Evolutionary conservation across 2,329 filamentous ascomycete species (phyloP).

Genomic region (Trichoderma lentiforme): DNA sequence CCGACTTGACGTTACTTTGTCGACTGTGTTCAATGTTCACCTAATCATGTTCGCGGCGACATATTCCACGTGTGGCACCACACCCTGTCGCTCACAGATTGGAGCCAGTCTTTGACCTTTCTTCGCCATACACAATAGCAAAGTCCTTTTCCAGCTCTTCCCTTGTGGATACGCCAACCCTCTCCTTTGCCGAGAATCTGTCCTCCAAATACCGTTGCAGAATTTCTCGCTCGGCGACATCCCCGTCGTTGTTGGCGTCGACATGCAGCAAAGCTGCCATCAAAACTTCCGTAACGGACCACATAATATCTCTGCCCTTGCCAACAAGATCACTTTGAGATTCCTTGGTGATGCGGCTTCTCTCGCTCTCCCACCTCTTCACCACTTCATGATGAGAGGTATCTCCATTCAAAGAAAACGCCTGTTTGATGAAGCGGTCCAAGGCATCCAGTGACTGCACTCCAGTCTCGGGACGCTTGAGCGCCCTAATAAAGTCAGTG

Average conservation of each 20-base stretch:
- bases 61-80: not conserved
- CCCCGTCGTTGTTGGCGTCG: constrained; percentile 38
- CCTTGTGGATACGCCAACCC: constrained; percentile 19
- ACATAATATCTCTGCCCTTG: not conserved
- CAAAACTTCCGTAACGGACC: not conserved
- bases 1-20: not conserved
- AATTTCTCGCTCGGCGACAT: constrained; percentile 38
- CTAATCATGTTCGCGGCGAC: not conserved
- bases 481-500: constrained; percentile 44
- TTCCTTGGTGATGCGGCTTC: not conserved
- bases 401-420: constrained; percentile 24
- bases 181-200: constrained; percentile 23
- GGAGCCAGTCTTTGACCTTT: not conserved
- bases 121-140: constrained; percentile 34
- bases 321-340: not conserved
- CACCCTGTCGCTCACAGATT: constrained; percentile 20
- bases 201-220: constrained; percentile 38
- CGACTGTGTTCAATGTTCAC: not conserved
- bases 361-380: not conserved
- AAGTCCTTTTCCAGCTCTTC: constrained; percentile 29
- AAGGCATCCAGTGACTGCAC: constrained; percentile 39
- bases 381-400: constrained; percentile 17
- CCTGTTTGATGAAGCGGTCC: constrained; percentile 38
- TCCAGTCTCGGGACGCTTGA: constrained; percentile 44
- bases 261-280: constrained; percentile 20